Evolutionary conservation across 2,329 filamentous ascomycete species (phyloP).

Genomic region (Exophiala oligosperma): DNA sequence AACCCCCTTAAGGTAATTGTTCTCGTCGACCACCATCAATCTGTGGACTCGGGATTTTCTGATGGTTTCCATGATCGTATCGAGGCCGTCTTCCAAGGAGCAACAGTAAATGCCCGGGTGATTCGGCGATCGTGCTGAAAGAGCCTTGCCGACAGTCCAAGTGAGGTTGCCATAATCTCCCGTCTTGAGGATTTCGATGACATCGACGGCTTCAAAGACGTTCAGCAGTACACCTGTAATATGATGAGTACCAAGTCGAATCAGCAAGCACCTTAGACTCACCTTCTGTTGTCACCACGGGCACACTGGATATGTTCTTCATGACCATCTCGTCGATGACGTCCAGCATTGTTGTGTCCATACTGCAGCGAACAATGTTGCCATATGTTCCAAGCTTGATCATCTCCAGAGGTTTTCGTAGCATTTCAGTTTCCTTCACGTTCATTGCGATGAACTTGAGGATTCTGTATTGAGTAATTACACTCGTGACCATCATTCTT

Average conservation of each 20-base stretch:
- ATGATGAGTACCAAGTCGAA: not conserved
- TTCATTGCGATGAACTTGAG: constrained; percentile 99
- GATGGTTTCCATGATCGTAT: constrained; percentile 95
- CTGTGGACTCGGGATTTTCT: constrained; percentile 92
- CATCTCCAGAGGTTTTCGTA: constrained; percentile 84
- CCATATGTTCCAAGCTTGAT: constrained; percentile 82
- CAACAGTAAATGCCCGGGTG: constrained; percentile 98
- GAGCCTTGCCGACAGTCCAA: constrained; percentile 80
- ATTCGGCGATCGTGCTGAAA: constrained; percentile 53
- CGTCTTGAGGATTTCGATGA: constrained; percentile 92
- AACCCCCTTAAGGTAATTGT: constrained; percentile 80
- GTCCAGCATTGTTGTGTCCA: constrained; percentile 89
- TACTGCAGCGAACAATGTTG: constrained; percentile 76
- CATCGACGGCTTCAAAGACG: constrained; percentile 96
- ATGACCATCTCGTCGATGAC: constrained; percentile 92
- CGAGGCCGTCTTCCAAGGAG: constrained; percentile 83
- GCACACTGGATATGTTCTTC: constrained; percentile 90
- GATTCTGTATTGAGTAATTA: constrained; percentile 97
- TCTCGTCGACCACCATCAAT: constrained; percentile 88
- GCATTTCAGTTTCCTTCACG: constrained; percentile 78
- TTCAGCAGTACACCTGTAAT: constrained; percentile 71
- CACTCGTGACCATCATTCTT: constrained; percentile 88
- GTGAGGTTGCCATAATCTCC: constrained; percentile 89
- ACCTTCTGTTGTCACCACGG: constrained; percentile 79
- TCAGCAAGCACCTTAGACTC: constrained; percentile 22